Conservation (phyloP, 2,329 filamentous ascomycete genomes). For the Chrysosporium keratinophilum region DNA sequence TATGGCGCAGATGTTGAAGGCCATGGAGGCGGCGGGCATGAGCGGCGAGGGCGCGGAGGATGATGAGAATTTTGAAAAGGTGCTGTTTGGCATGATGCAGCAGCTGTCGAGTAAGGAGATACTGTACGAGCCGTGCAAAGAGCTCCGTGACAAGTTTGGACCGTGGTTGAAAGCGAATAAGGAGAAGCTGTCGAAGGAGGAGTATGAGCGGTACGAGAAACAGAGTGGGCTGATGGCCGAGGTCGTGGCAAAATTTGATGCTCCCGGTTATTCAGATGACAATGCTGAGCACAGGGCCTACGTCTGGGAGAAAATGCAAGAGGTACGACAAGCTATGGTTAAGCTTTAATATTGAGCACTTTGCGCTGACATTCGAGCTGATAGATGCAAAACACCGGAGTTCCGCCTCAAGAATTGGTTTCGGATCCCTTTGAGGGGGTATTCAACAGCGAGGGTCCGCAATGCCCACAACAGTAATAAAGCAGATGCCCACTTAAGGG, state of each 20-base stretch:
- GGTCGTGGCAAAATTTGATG: constrained; percentile 83
- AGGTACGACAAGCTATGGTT: constrained; percentile 49
- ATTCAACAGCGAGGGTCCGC: constrained; percentile 56
- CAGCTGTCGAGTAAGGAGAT: constrained; percentile 98
- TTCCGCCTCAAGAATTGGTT: constrained; percentile 80
- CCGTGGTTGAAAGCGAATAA: constrained; percentile 75
- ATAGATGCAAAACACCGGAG: constrained; percentile 94
- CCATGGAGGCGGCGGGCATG: constrained; percentile 56
- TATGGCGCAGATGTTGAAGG: constrained; percentile 82
- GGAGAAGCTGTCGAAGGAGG: constrained; percentile 51
- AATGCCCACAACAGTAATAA: constrained; percentile 52
- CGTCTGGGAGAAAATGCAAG: constrained; percentile 96
- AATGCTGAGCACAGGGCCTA: constrained; percentile 76
- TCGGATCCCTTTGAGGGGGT: constrained; percentile 57
- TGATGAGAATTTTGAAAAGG: constrained; percentile 76
- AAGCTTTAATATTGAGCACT: not conserved
- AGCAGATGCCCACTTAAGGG: not conserved
- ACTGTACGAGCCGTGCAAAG: constrained; percentile 96
- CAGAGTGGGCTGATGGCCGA: constrained; percentile 71
- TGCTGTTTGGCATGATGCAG: constrained; percentile 98
- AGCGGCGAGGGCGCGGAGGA: constrained; percentile 27
- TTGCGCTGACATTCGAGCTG: constrained; percentile 12
- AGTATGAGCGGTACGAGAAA: constrained; percentile 67
- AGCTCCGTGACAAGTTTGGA: constrained; percentile 85
- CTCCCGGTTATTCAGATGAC: constrained; percentile 67